A percentile compares a stretch with the other conserved stretches of the same genome.
These are phyloP conservation scores for Fusarium pseudonygamai DNA, from an alignment of 2,329 filamentous ascomycete genomes.

Conservation along the genomic window DNA sequence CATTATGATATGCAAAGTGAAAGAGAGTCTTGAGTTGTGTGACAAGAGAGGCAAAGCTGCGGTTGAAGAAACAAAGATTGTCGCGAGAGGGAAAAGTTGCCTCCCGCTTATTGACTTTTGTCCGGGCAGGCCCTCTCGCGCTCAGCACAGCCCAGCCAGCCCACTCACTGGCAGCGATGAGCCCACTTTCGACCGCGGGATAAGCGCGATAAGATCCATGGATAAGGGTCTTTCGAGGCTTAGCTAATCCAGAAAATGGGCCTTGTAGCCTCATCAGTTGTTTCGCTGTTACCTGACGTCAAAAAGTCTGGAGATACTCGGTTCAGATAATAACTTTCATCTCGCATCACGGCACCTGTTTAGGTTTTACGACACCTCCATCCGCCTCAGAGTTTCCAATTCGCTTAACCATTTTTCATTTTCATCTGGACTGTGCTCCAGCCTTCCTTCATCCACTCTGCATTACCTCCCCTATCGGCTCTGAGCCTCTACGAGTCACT, in stretches of 20 bases:
- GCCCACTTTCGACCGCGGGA: constrained; percentile 27
- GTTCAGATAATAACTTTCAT: constrained; percentile 4
- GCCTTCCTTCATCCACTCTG: constrained; percentile 7
- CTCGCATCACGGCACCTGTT: constrained; percentile 5
- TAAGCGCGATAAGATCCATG: constrained; percentile 34
- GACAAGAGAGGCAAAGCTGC: background rate
- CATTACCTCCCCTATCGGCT: constrained; percentile 36
- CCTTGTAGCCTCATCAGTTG: constrained; percentile 13
- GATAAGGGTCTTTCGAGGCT: constrained; percentile 37
- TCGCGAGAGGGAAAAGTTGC: constrained; percentile 41
- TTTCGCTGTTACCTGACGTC: constrained; percentile 26
- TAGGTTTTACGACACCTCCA: constrained; percentile 3
- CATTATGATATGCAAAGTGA: constrained; percentile 43
- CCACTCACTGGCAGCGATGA: constrained; percentile 19
- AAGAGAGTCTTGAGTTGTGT: constrained; percentile 17
- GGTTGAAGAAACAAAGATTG: constrained; percentile 29
- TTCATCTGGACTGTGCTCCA: constrained; percentile 17
- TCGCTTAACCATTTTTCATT: background rate
- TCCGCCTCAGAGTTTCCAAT: background rate
- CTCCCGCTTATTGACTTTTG: constrained; percentile 33
- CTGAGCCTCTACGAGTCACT: constrained; percentile 50
- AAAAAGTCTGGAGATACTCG: constrained; percentile 35
- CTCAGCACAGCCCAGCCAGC: constrained; percentile 1
- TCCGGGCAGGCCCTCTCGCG: constrained; percentile 29
- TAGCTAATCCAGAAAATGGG: constrained; percentile 36